Conservation (phyloP, 441 rosid genomes). For the Rhodomyrtus psidioides region DNA sequence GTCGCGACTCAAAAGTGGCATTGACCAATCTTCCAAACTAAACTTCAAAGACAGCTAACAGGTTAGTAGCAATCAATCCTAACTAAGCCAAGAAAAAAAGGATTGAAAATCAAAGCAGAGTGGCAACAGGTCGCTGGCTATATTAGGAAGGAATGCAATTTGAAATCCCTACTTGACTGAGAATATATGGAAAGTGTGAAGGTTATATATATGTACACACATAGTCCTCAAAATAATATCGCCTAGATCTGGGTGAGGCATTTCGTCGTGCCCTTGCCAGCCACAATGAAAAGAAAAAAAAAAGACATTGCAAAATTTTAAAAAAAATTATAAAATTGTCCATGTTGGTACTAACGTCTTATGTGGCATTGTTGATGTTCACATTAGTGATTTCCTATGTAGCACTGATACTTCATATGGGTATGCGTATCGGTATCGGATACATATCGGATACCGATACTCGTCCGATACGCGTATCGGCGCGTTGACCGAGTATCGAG, state of each 20-base stretch:
- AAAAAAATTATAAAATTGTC: neutral
- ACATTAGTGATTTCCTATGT: accelerated
- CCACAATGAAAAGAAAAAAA: neutral
- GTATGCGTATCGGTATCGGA: too few relatives aligned
- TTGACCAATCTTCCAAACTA: neutral
- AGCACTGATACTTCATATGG: too few relatives aligned
- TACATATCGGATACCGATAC: too few relatives aligned
- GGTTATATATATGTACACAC: too few relatives aligned
- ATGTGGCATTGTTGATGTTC: accelerated
- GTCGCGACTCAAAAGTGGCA: neutral
- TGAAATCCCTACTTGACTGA: neutral
- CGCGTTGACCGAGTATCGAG: too few relatives aligned
- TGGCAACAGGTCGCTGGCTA: neutral
- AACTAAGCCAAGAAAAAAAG: neutral
- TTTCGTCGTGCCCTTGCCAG: neutral
- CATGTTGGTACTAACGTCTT: accelerated
- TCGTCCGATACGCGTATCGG: too few relatives aligned
- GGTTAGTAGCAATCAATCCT: neutral
- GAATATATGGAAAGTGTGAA: too few relatives aligned
- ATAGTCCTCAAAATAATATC: neutral
- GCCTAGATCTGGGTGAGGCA: neutral
- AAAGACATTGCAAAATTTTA: too few relatives aligned
- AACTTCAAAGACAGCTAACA: neutral
- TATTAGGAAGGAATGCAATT: neutral
- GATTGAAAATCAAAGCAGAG: neutral